Conservation (phyloP, 306 rosid species). For the Pyrus communis region DNA sequence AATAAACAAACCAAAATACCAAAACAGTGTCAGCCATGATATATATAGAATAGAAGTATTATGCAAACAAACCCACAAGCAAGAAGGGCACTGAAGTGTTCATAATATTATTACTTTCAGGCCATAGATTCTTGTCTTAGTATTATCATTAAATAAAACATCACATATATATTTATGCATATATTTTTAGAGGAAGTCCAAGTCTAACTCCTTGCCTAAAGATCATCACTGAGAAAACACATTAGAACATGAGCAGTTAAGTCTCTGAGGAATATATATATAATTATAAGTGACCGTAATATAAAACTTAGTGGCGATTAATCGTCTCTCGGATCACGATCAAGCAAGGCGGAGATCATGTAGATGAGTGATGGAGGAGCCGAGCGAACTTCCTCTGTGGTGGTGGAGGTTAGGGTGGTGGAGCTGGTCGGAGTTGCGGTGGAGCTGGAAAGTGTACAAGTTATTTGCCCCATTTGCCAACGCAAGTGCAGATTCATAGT, state of each 20-base stretch:
- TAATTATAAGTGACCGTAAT: background rate
- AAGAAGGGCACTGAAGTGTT: background rate
- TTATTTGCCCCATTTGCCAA: constrained; percentile 56
- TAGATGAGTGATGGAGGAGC: constrained; percentile 12
- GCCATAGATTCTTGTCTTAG: background rate
- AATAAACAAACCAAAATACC: background rate
- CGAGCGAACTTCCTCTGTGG: constrained; percentile 16
- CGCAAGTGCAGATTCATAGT: constrained; percentile 42
- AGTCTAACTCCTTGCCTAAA: background rate
- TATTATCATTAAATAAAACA: background rate
- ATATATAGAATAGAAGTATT: background rate
- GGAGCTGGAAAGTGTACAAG: constrained; percentile 40
- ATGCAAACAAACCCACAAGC: background rate
- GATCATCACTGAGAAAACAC: background rate
- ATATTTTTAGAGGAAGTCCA: background rate
- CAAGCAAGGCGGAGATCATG: constrained; percentile 52
- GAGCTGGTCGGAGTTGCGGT: constrained; percentile 11
- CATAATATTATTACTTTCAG: background rate
- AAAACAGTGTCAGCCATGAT: background rate
- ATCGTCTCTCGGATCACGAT: background rate
- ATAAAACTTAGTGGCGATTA: background rate
- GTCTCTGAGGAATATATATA: too few relatives aligned
- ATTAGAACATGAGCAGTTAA: background rate
- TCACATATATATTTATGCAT: background rate
- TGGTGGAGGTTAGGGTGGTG: constrained; percentile 30